Percentiles rank a stretch among this genome's conserved stretches.
Evolutionary conservation across 208 protist species (phyloP).

Genomic region (Wallacemonas sp.): DNA sequence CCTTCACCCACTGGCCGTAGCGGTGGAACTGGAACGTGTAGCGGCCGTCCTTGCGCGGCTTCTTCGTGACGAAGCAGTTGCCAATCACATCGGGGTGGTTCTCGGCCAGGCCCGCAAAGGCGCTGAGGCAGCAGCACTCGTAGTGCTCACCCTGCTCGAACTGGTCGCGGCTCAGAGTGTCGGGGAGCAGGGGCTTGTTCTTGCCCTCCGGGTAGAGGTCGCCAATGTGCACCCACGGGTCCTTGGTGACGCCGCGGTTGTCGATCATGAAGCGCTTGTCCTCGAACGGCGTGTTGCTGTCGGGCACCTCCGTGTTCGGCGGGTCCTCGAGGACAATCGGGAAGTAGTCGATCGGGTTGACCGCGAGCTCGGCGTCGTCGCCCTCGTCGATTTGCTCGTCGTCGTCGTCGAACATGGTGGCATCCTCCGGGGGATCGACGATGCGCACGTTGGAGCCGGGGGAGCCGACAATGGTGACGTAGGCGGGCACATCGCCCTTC

Average conservation of each 20-base stretch:
- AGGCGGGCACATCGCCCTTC: conserved; percentile 36
- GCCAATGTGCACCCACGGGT: conserved; percentile 46
- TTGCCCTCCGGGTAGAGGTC: conserved; percentile 72
- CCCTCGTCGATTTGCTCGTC: conserved; percentile 48
- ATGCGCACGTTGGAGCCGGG: conserved; percentile 20
- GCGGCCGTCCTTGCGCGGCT: conserved; percentile 49
- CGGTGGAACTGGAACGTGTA: conserved; percentile 78
- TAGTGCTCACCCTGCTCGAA: conserved; percentile 51
- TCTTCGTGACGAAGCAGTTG: conserved; percentile 63
- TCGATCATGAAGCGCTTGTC: conserved; percentile 34
- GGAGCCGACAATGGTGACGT: conserved; percentile 43
- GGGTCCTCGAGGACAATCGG: conserved; percentile 29
- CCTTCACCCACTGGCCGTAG: conserved; percentile 63
- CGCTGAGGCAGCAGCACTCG: conserved; percentile 60
- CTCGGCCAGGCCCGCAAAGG: conserved; percentile 44
- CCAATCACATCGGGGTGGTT: conserved; percentile 51
- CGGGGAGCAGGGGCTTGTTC: conserved; percentile 54
- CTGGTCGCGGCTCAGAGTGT: conserved; percentile 52
- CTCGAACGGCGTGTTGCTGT: conserved; percentile 38
- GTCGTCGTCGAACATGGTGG: conserved; percentile 41
- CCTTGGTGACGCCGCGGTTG: conserved; percentile 27
- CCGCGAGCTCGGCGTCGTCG: conserved; percentile 27
- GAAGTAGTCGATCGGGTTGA: conserved; percentile 53
- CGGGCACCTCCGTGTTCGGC: conserved; percentile 27
- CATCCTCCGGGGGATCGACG: conserved; percentile 48